phyloP scores from a whole-genome alignment of 2,329 filamentous ascomycete genomes.

The Amauroascus niger region DNA sequence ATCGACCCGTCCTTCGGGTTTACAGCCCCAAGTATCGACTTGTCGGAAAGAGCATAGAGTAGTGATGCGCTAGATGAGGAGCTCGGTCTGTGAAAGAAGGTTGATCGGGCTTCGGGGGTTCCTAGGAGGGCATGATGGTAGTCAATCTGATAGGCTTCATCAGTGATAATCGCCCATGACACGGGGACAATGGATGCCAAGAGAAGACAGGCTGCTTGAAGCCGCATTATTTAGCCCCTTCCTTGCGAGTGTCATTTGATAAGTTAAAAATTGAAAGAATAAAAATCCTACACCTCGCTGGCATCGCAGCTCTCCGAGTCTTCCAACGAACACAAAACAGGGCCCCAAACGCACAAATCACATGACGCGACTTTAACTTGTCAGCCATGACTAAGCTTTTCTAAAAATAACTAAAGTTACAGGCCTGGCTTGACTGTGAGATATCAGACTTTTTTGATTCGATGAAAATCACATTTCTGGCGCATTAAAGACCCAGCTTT shows the following conservation, averaged over 20 bases:
- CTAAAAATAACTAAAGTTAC: too few species aligned
- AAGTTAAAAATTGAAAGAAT: not conserved
- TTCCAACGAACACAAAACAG: too few species aligned
- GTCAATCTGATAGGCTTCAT: slow-evolving; percentile 86
- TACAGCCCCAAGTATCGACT: slow-evolving; percentile 72
- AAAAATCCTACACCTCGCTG: not conserved
- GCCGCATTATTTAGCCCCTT: slow-evolving; percentile 30
- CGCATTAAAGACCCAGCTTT: too few species aligned
- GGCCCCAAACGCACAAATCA: too few species aligned
- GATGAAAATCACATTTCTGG: too few species aligned
- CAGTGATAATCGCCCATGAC: slow-evolving; percentile 64
- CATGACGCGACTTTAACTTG: too few species aligned
- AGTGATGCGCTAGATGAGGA: slow-evolving; percentile 75
- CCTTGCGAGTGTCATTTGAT: slow-evolving; percentile 27
- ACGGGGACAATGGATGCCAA: slow-evolving; percentile 41
- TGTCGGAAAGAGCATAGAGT: slow-evolving; percentile 81
- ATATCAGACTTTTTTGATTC: too few species aligned
- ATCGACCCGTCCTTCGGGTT: slow-evolving; percentile 77
- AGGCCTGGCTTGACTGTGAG: too few species aligned
- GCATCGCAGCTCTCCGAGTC: not conserved
- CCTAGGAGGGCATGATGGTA: slow-evolving; percentile 88
- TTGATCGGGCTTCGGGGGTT: slow-evolving; percentile 67
- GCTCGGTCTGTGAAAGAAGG: slow-evolving; percentile 87
- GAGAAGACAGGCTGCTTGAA: slow-evolving; percentile 32
- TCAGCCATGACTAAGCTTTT: too few species aligned